Percentiles rank a stretch among this genome's conserved stretches.
Evolutionary conservation across 352 stramenopile genomes (phyloP).

Genomic region (Phytophthora pisi): DNA sequence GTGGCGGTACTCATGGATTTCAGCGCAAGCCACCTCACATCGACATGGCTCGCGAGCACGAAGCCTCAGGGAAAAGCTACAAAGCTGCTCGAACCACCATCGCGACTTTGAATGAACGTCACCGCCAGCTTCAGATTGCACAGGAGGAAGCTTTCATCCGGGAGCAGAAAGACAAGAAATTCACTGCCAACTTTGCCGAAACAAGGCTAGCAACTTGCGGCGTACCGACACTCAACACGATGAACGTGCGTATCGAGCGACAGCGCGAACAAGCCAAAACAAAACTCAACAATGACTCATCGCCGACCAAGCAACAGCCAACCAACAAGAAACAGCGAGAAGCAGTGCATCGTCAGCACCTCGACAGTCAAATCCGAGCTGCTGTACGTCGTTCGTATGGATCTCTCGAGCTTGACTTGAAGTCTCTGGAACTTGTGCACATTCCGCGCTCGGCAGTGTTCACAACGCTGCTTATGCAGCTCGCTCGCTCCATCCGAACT

Average conservation of each 20-base stretch:
- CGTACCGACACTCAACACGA: conserved; percentile 67
- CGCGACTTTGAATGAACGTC: conserved; percentile 48
- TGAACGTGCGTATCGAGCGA: conserved; percentile 59
- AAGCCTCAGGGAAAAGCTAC: conserved; percentile 48
- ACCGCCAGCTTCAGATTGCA: conserved; percentile 53
- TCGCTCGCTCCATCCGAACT: conserved; percentile 58
- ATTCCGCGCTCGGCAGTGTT: conserved; percentile 58
- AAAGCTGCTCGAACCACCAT: conserved; percentile 53
- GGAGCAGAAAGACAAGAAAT: conserved; percentile 40
- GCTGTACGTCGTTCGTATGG: conserved; percentile 62
- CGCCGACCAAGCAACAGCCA: conserved; percentile 5
- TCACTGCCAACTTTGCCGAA: conserved; percentile 61
- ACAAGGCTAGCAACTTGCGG: conserved; percentile 66
- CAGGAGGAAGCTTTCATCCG: conserved; percentile 63
- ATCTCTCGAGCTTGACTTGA: conserved; percentile 65
- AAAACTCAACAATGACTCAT: conserved; percentile 19
- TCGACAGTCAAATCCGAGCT: conserved; percentile 31
- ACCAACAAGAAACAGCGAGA: conserved; percentile 31
- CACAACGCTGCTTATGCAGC: conserved; percentile 67
- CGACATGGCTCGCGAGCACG: conserved; percentile 60
- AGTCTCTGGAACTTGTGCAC: conserved; percentile 64
- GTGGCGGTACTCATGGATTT: conserved; percentile 27
- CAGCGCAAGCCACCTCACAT: conserved; percentile 64
- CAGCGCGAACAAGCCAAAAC: conserved; percentile 40
- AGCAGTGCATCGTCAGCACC: conserved; percentile 15